Evolutionary conservation across 73 alveolate genomes (phyloP).

Genomic region (Symbiodinium natans): DNA sequence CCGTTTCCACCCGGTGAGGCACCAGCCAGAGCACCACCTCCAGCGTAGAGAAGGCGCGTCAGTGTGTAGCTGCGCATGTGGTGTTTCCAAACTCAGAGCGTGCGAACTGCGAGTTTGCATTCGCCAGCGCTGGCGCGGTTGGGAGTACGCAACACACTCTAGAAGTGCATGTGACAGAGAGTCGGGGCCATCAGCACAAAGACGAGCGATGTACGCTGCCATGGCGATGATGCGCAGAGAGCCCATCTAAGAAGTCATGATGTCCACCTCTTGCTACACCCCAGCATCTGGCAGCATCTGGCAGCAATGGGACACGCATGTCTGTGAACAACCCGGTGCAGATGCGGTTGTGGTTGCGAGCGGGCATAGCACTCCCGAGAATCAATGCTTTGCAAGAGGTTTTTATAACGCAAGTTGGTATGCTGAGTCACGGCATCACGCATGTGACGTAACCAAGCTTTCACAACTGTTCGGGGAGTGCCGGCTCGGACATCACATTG

Average conservation of each 20-base stretch:
- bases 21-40: too few species aligned
- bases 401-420: not conserved
- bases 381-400: not conserved
- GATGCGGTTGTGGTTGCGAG: not conserved
- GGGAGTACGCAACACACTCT: not conserved
- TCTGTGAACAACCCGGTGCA: not conserved
- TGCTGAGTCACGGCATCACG: not conserved
- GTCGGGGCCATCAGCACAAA: not conserved
- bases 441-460: not conserved
- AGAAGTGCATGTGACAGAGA: not conserved
- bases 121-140: not conserved
- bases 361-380: not conserved
- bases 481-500: not conserved
- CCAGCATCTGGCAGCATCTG: not conserved
- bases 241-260: not conserved
- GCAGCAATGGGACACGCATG: not conserved
- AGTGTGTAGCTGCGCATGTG: too few species aligned
- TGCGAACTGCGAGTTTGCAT: not conserved
- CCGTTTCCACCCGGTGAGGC: too few species aligned
- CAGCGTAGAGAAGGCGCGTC: too few species aligned
- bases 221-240: not conserved
- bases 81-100: not conserved
- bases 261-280: not conserved
- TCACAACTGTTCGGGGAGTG: not conserved
- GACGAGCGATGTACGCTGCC: not conserved